Base-by-base conservation (phyloP, 306 rosid species). In the Hippophae rhamnoides region DNA sequence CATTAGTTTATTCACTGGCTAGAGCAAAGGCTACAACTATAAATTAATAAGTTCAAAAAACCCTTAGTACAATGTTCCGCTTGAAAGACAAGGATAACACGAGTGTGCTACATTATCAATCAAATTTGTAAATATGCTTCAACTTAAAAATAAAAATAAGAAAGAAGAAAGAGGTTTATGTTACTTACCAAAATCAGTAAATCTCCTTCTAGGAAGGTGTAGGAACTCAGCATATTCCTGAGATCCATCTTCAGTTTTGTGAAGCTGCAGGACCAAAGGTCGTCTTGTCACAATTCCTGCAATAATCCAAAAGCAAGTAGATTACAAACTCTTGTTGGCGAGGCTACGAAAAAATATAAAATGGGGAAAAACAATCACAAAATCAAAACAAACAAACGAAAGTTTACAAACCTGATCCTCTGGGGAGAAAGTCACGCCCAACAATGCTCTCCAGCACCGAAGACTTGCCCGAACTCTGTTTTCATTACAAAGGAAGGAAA, bases 391-490 rank as follows among this genome's bases (percentile, higher is more conserved):
- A 50, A 46, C 12, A 54, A 48, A 8, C 6, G 3, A 7, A 51
- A 38, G 13, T 7, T 11, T 12, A 9, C 57, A 3, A 58, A 92
- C 98, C 98, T 67, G 98, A 92, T 74, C 98, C 98, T 73, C 98
- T 78, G 2, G 98, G 98, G 47, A 92, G 89, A 74, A 92, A 92
- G 71, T 92, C 98, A 59, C 98, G 96, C 38, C 98, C 98, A 31
- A 92, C 98, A 62, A 87, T 81, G 63, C 98, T 92, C 75, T 92
- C 96, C 71, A 92, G 55, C 57, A 92, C 98, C 27, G 98, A 92
- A 73, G 98, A 92, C 73, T 92, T 92, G 7, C 98, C 98, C 0
- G 98, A 92, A 81, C 98, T 92, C 98, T 92, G 87, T 46, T 68
- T 43, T 31, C 73, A 56, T 52, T 57, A 43, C 45, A 47, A 8